Percentiles rank a stretch among this genome's conserved stretches.
phyloP scores from a whole-genome alignment of 2,329 filamentous ascomycete species.

The Epichloe sylvatica region DNA sequence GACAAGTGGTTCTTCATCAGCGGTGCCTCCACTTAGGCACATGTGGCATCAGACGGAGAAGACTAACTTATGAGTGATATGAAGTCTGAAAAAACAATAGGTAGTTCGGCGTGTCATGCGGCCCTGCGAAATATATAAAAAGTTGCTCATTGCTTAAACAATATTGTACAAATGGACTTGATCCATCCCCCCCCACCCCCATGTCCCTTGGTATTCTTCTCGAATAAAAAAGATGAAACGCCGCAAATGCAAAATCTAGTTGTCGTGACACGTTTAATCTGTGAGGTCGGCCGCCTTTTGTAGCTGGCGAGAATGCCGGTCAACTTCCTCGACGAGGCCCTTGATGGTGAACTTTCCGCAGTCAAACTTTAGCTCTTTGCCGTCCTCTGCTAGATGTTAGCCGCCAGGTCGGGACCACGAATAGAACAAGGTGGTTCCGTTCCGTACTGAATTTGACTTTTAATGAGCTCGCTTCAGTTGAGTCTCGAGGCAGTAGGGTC shows the following conservation, averaged over 20 bases:
- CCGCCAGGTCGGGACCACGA: background rate
- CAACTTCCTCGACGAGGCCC: constrained; percentile 75
- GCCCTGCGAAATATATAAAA: constrained; percentile 17
- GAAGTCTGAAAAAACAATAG: constrained; percentile 7
- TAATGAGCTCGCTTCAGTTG: constrained; percentile 54
- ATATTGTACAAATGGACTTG: constrained; percentile 8
- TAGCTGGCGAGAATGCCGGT: constrained; percentile 72
- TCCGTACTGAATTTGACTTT: constrained; percentile 72
- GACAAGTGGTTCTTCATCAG: constrained; percentile 99
- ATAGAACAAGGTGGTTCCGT: constrained; percentile 17
- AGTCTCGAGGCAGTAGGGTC: constrained; percentile 56
- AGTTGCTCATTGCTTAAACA: constrained; percentile 4
- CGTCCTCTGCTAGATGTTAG: constrained; percentile 54
- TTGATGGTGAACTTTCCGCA: constrained; percentile 71
- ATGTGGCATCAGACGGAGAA: background rate
- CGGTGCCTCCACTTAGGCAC: constrained; percentile 65
- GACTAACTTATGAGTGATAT: background rate
- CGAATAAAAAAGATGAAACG: constrained; percentile 13
- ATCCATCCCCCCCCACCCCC: constrained; percentile 5
- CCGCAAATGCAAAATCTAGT: constrained; percentile 17
- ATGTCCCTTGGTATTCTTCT: background rate
- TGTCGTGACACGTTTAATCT: constrained; percentile 22
- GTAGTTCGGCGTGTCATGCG: background rate
- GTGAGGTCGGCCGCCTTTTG: constrained; percentile 70
- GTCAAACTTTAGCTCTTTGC: constrained; percentile 76